Evolutionary conservation across 495 filamentous ascomycete genomes (phyloP), one percentile per base, ranked within the genome.

Genomic region (Delitschia confertaspora): DNA sequence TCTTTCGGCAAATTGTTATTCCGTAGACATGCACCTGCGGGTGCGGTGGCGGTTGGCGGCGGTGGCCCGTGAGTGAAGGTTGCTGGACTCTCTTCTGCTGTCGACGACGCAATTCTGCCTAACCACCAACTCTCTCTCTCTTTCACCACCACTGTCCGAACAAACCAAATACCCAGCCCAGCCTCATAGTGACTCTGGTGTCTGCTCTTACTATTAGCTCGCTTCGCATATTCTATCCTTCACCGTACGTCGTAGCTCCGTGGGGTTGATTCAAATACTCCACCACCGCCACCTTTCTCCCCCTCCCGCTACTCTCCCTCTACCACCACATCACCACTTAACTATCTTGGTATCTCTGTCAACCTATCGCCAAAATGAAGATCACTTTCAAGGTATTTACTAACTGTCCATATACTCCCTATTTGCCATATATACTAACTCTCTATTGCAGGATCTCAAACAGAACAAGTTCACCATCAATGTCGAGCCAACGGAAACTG

Each of bases 401-500:
- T 37, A 27, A 38, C 35, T 33, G 16, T 10, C 7, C 18, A 25
- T 23, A n/a, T 23, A 35, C 17, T 4, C 27, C 24, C 7, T 11
- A 3, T 47, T 47, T 30, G 33, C 46, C 40, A 23, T 30, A 40
- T 23, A 30, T 29, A 29, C 41, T 20, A 23, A 31, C 32, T 41
- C 31, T 56, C 55, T 56, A 63, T 67, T 59, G 65, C 41, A 51
- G 88, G 91, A 98, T 68, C 72, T 98, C 58, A 95, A 95, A 71
- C 89, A 96, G 62, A 85, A 95, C 60, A 95, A 95, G 73, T 98
- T 98, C 64, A 73, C 78, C 45, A 80, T 98, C 68, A 89, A 96
- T 54, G 85, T 81, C 46, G 91, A 96, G 63, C 86, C 88, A 40
- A 82, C 83, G 45, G 88, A 94, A 60, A 85, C 83, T 57, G 88